Evolutionary conservation across 2,329 filamentous ascomycete species (phyloP), one percentile per base, ranked within the genome.

Genomic region (Neurospora sp.): DNA sequence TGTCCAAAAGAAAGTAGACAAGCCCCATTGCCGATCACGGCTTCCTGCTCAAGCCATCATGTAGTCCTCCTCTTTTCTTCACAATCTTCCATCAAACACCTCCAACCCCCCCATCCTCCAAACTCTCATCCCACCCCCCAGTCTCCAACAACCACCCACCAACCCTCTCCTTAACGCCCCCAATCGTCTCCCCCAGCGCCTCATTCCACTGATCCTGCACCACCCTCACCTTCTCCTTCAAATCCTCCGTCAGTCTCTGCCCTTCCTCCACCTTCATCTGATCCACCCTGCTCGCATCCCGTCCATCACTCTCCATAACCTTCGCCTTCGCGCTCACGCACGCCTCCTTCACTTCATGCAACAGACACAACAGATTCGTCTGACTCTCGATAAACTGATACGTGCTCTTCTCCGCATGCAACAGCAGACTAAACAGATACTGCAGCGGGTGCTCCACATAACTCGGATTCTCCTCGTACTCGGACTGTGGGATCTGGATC

Each of bases 351-450:
- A 97, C 93, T 80, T 97, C 93, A 76, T 97, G 96, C 70, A 97
- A 81, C 43, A 98, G 84, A 77, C 95, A 98, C 33, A 97, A 84
- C 40, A 97, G 83, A 77, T 97, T 97, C 38, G 89, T 95, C 82
- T 98, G 95, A 7, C 90, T 91, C 82, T 98, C 96, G 76, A 98
- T 97, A 80, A 97, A 98, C 79, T 98, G 96, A 77, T 97, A 96
- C 9, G 93, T 95, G 75, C 91, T 94, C 82, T 96, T 97, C 78
- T 96, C 93, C 0, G 93, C 91, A 76, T 98, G 95, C 6, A 90
- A 87, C 9, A 99, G 84, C 33, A 98, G 83, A 66, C 89, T 91
- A 79, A 93, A 96, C 0, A 99, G 85, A 78, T 99, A 98, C 80
- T 97, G 93, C 77, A 97, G 81, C 11, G 96, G 96, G 77, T 93